Percentiles rank a stretch among this genome's conserved stretches.
These are phyloP conservation scores for Juglanconis oblonga DNA, from an alignment of 2,329 filamentous ascomycete species.

Conservation along the genomic window DNA sequence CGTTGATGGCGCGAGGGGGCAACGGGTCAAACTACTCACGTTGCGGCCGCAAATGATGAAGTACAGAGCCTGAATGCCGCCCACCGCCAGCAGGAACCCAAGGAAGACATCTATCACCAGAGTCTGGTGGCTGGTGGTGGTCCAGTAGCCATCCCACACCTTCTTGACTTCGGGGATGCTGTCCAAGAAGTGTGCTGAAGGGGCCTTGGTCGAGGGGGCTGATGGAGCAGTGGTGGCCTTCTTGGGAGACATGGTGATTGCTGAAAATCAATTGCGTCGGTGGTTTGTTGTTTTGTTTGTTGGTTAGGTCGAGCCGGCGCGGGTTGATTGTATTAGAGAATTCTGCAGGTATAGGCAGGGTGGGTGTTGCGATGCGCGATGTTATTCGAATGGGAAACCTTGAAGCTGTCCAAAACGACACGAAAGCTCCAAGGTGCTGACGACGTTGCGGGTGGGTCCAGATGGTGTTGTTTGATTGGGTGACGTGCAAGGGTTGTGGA, in stretches of 20 bases:
- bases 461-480: constrained; percentile 7
- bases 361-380: background rate
- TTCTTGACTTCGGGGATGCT: constrained; percentile 31
- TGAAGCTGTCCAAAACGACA: constrained; percentile 15
- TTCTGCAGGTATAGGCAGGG: background rate
- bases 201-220: background rate
- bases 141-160: constrained; percentile 69
- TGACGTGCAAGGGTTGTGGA: background rate
- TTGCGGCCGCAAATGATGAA: constrained; percentile 86
- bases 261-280: background rate
- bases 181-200: background rate
- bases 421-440: constrained; percentile 15
- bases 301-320: background rate
- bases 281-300: background rate
- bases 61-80: constrained; percentile 89
- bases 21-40: constrained; percentile 54
- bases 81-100: constrained; percentile 79
- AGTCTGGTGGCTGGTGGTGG: constrained; percentile 81
- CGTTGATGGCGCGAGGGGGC: too few species aligned
- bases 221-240: constrained; percentile 7
- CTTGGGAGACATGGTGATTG: constrained; percentile 13
- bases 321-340: background rate
- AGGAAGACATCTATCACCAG: constrained; percentile 93
- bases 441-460: constrained; percentile 1
- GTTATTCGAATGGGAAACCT: background rate